A percentile compares a stretch with the other conserved stretches of the same genome.
Conservation (phyloP, 2,329 filamentous ascomycete genomes). For the Zymoseptoria tritici region DNA sequence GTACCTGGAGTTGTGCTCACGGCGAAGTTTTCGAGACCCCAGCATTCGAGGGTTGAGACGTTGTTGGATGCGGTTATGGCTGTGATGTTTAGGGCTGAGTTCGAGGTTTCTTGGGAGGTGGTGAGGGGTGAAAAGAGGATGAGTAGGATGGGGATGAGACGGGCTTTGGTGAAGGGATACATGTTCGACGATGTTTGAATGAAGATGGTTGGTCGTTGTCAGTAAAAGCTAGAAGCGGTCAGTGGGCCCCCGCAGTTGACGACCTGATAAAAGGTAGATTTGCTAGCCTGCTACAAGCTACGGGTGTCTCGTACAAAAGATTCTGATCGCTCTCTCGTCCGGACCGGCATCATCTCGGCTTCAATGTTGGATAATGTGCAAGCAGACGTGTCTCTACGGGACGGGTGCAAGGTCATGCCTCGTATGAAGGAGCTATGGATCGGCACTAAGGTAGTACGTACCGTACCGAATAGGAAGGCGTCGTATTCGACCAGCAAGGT, state of each 20-base stretch:
- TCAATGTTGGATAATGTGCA: too few species aligned
- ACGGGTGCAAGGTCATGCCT: too few species aligned
- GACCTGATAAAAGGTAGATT: too few species aligned
- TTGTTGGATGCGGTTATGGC: slow-evolving; percentile 4
- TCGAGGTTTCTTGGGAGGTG: not conserved
- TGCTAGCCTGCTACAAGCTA: too few species aligned
- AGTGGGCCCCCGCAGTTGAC: not conserved
- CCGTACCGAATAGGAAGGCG: too few species aligned
- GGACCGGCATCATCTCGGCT: too few species aligned
- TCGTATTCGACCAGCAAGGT: too few species aligned
- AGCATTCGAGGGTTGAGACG: slow-evolving; percentile 9
- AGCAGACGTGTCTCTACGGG: too few species aligned
- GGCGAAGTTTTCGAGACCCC: slow-evolving; percentile 8
- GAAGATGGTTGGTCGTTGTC: not conserved
- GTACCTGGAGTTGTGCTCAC: slow-evolving; percentile 6
- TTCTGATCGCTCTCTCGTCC: too few species aligned
- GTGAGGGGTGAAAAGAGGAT: not conserved
- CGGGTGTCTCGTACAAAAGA: too few species aligned
- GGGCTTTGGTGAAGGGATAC: not conserved
- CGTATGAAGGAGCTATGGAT: too few species aligned
- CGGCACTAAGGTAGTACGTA: too few species aligned
- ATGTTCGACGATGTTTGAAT: not conserved
- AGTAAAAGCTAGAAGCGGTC: not conserved
- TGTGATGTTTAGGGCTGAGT: slow-evolving; percentile 8
- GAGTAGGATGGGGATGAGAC: not conserved